Base-by-base conservation (phyloP, 1,284 basidiomycete species). In the Ceratobasidium sp. region DNA sequence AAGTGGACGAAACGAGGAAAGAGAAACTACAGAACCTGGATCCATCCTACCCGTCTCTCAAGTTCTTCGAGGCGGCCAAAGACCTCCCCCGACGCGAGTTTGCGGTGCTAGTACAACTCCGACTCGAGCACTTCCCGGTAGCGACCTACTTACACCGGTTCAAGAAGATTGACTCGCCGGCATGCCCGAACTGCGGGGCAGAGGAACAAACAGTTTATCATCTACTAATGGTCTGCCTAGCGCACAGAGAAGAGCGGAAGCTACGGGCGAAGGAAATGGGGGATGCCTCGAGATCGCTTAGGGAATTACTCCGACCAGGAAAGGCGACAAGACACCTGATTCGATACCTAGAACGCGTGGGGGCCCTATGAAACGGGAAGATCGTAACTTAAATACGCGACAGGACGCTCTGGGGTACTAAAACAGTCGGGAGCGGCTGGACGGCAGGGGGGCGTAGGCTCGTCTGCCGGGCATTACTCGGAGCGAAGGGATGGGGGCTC, bases 41-140 rank as follows among this genome's bases (percentile, higher is more conserved):
- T 23, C 39, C 39, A 0, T 45, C 34, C 18, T 69, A 41, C 53
- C 65, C 65, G 14, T 69, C 65, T 0, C 39, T 45, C 21, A 4
- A 5, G 21, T 69, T 69, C n/a, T 43, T 23, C 26, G 32, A 57
- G 2, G 0, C 30, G 6, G 65, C 65, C 3, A 16, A 34, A 2
- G 48, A 10, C 1, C 59, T 61, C 41, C 23, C 52, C 10, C 41
- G 52, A 21, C 16, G 26, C 14, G 23, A 28, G 16, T 69, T 55
- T 18, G 28, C 65, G 9, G 46, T 28, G 9, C 41, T 69, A 21
- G 52, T 53, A 4, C 65, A 69, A 45, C 41, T 69, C 3, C 12
- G 53, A 18, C 52, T 57, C 10, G 52, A 52, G 9, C 65, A 58
- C 41, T 69, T 57, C 41, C 65, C 65, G 10, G n/a, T 46, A 21